Conservation (phyloP, 164 flowering plant species). For the Tinospora cordifolia region DNA sequence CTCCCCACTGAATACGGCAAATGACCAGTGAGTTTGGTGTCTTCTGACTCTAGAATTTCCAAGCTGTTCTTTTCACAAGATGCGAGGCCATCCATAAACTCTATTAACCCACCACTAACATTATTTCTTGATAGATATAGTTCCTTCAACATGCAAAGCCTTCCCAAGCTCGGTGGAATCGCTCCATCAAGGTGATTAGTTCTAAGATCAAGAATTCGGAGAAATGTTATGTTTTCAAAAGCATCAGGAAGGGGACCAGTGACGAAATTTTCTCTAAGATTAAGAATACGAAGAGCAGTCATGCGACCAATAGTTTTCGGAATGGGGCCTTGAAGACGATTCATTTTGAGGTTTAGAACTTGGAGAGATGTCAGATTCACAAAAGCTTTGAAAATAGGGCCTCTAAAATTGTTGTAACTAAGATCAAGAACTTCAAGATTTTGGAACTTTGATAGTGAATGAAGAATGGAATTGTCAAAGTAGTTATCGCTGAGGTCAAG, state of each 20-base stretch:
- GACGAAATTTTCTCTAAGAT: neutral
- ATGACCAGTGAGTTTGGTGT: neutral
- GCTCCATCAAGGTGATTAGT: neutral
- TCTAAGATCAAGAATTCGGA: neutral
- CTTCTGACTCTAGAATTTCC: neutral
- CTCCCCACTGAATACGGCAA: neutral
- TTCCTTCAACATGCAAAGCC: slow-evolving; percentile 5
- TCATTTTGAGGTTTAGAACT: neutral
- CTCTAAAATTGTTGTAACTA: neutral
- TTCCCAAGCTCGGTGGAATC: slow-evolving; percentile 1
- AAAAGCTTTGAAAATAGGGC: neutral
- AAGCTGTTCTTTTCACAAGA: neutral
- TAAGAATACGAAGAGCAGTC: neutral
- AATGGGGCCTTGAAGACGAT: neutral
- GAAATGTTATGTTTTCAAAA: slow-evolving; percentile 1
- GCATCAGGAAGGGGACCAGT: slow-evolving; percentile 1
- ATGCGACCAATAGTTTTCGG: neutral
- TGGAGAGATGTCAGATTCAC: neutral
- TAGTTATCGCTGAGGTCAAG: slow-evolving; percentile 6
- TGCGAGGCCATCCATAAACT: slow-evolving; percentile 2
- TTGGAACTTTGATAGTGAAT: neutral
- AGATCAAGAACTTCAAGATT: slow-evolving; percentile 2
- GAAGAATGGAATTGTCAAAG: neutral
- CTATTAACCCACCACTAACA: neutral
- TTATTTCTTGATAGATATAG: neutral